Conservation (phyloP, 164 flowering plant genomes). For the Berberis thunbergii region DNA sequence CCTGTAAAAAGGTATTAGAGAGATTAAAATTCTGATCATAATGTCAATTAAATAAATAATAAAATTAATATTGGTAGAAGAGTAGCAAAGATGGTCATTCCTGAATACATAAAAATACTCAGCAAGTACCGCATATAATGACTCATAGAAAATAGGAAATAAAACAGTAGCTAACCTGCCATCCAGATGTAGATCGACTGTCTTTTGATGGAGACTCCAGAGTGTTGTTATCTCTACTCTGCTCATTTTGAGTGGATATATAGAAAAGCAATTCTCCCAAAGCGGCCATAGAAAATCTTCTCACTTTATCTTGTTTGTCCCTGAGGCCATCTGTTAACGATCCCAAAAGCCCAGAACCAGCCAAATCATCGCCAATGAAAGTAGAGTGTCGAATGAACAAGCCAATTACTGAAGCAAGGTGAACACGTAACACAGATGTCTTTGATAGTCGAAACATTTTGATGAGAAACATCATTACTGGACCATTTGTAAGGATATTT, state of each 20-base stretch:
- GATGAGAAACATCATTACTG: slow-evolving; percentile 74
- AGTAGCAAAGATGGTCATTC: no score
- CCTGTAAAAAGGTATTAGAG: slow-evolving; percentile 31
- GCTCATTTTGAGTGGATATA: slow-evolving; percentile 82
- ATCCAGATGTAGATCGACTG: slow-evolving; percentile 47
- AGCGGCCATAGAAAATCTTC: slow-evolving; percentile 98
- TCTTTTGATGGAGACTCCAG: slow-evolving; percentile 83
- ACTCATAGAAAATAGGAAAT: not conserved
- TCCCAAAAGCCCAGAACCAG: slow-evolving; percentile 82
- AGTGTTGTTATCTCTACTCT: slow-evolving; percentile 37
- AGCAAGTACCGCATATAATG: no score
- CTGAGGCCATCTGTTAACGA: slow-evolving; percentile 84
- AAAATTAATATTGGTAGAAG: no score
- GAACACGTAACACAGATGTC: slow-evolving; percentile 69
- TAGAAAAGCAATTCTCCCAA: slow-evolving; percentile 91
- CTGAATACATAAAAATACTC: no score
- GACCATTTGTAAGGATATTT: slow-evolving; percentile 83
- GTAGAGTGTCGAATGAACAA: slow-evolving; percentile 85
- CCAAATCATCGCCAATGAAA: slow-evolving; percentile 66
- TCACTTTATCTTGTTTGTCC: slow-evolving; percentile 88
- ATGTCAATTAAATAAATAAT: no score
- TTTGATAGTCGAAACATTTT: slow-evolving; percentile 80
- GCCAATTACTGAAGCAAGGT: slow-evolving; percentile 77
- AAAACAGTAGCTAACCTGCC: slow-evolving; percentile 69
- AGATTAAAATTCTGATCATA: no score